Evolutionary conservation across 192 early-diverging fungal species (phyloP), one percentile per base, ranked within the genome.

Genomic region (Backusella parvicylindrica): DNA sequence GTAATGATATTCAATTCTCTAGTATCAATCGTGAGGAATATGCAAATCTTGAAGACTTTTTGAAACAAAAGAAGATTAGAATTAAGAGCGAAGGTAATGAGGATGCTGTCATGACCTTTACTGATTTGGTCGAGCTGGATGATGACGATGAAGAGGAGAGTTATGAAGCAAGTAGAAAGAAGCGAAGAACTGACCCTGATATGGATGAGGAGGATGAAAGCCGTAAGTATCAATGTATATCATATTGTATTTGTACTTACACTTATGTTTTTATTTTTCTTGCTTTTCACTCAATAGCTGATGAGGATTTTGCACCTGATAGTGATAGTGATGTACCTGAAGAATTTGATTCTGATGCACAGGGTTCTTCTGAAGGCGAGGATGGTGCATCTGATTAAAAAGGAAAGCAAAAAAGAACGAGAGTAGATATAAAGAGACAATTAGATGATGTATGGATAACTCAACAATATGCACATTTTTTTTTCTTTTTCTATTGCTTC

Each of bases 21-120:
- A 94, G 92, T 77, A 95, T 99, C 56, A 90, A 94, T 66, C 89
- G 92, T 60, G 95, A 97, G 82, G 97, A 99, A 77, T 92, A 96
- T 75, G 85, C 90, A 16, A 87, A 84, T 56, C 82, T 99, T 37
- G 93, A 94, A 73, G 85, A 89, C 53, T 99, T 92, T 77, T 87
- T 96, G 86, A 84, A 89, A 53, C 82, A 87, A 47, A 95, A 97
- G 81, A 92, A 94, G 56, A 91, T 95, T 68, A 91, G 91, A 82
- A 91, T 94, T 70, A 87, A 91, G 70, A 93, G 84, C 78, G 94
- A 95, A 73, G 73, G 90, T 38, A 87, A 79, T 33, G 90, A 93
- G 73, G 84, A 84, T 21, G 53, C 77, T 4, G 47, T 67, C 28
- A 71, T 82, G 26, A 71, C 81, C 16, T 82, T 79, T 64, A 77